Base-by-base conservation (phyloP, 257 asterid species). In the Nyctanthes arbortristis region DNA sequence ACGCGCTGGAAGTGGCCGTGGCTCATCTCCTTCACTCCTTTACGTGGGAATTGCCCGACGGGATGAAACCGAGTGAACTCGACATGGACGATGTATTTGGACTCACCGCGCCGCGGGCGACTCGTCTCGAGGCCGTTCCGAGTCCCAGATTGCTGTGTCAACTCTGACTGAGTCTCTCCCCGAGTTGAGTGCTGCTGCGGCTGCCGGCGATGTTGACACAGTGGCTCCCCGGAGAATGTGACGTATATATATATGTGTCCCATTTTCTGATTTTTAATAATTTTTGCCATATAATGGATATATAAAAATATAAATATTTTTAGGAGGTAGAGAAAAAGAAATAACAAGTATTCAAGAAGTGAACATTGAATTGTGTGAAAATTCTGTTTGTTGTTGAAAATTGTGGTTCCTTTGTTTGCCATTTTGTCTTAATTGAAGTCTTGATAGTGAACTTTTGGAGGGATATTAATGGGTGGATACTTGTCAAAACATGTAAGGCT, bases 21-120 rank as follows among this genome's bases (percentile, higher is more conserved):
- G 98, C 88, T 22, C 92, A 92, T 63, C 84, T 92, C 5, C 82
- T 89, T 47, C 98, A 89, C 39, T 83, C 90, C 28, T 92, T 92
- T 63, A 76, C 80, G 35, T 92, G 98, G 98, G 97, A 89, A n/a
- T 54, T 92, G 79, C 95, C 98, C 0, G 88, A 88, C 45, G 98
- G 98, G 56, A 88, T 89, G 96, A 92, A 90, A 54, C 88, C 98
- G 0, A 69, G 77, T 28, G 98, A 92, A 55, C 62, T 92, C 31
- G 90, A 88, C 16, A 85, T 83, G 91, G 76, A 60, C 6, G 98
- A 93, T 59, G 84, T 87, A 37, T 93, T 90, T 31, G 97, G 98
- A 5, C 88, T 93, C 64, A 93, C 98, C 1, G 95, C 98, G 45
- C 98, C 97, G 13, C 75, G 75, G 43, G 97, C 96, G 67, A 78